phyloP scores from a whole-genome alignment of 768 basidiomycete genomes.

The Mycena latifolia region DNA sequence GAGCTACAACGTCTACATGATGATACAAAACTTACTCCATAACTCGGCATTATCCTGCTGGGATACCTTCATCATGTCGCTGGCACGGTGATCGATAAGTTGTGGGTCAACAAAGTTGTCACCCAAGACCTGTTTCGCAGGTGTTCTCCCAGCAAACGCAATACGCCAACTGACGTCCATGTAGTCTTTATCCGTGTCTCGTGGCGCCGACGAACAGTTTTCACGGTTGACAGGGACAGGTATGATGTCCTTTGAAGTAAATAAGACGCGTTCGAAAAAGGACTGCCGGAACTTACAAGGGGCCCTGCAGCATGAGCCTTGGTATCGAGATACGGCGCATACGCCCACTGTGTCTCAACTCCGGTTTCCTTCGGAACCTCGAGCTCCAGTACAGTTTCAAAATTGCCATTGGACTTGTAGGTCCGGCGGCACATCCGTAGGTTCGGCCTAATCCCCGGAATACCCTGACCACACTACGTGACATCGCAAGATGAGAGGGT shows the following conservation, averaged over 20 bases:
- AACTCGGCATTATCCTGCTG: conserved; percentile 43
- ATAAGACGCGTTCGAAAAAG: not conserved
- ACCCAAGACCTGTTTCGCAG: conserved; percentile 37
- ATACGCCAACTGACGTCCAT: conserved; percentile 52
- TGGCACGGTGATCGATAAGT: conserved; percentile 35
- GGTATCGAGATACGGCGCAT: conserved; percentile 47
- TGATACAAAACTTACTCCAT: conserved; percentile 37
- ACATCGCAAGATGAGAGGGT: too few relatives aligned
- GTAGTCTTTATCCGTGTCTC: conserved; percentile 35
- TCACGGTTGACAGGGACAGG: conserved; percentile 48
- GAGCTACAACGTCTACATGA: not conserved
- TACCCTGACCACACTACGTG: conserved; percentile 43
- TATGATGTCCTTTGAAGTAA: conserved; percentile 44
- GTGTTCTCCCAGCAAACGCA: conserved; percentile 43
- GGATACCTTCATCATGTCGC: conserved; percentile 37
- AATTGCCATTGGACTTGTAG: conserved; percentile 43
- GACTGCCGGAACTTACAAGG: conserved; percentile 37
- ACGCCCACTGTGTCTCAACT: conserved; percentile 42
- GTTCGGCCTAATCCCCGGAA: conserved; percentile 34
- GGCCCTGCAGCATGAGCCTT: conserved; percentile 43
- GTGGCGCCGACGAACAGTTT: conserved; percentile 33
- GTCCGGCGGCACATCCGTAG: conserved; percentile 38
- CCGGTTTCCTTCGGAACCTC: conserved; percentile 31
- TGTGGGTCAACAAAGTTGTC: conserved; percentile 30
- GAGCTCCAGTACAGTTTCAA: conserved; percentile 46